Base-by-base conservation (phyloP, 2,329 filamentous ascomycete species). In the Podosphaera fusca region DNA sequence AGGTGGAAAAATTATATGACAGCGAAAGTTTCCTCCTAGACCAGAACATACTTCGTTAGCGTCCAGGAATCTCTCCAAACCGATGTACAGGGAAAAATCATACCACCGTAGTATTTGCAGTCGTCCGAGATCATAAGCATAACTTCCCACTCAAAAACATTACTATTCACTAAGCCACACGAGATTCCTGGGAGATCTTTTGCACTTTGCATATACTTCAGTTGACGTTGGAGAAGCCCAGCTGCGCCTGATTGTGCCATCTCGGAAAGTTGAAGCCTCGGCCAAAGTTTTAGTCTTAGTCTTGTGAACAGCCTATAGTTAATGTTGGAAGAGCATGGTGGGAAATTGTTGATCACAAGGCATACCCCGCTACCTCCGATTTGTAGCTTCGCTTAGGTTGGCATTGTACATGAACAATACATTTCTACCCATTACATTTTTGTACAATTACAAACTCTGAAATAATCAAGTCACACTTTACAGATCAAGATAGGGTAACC, bases 121-220 rank as follows among this genome's bases (percentile, higher is more conserved):
- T 71, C 2, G 64, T 95, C 89, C 60, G 81, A 87, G 62, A 96
- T 90, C 90, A 98, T 96, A 60, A 98, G 80, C 85, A 95, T 95
- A 29, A 96, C 88, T 70, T 96, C 89, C 92, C 92, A 98, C 73
- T 94, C 85, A 63, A 95, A 95, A 8, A 96, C 81, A 68, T 94
- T 94, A 69, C 85, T 85, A 65, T 83, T 81, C 56, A 89, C 81
- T 49, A 98, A 74, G 0, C 92, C 92, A 65, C 87, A 94, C 60
- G 88, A 95, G 67, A 96, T 95, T 56, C 90, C 92, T 0, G 87
- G 87, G 52, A 96, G 84, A 70, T 95, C 88, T 68, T 88, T 90
- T 69, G 87, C 83, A 31, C 78, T 81, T 71, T 94, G 87, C 80
- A 98, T 96, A 68, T 94, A 83, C 73, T 94, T 94, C 62, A 96